Base-by-base conservation (phyloP, 495 filamentous ascomycete genomes). In the Daldinia concentrica region DNA sequence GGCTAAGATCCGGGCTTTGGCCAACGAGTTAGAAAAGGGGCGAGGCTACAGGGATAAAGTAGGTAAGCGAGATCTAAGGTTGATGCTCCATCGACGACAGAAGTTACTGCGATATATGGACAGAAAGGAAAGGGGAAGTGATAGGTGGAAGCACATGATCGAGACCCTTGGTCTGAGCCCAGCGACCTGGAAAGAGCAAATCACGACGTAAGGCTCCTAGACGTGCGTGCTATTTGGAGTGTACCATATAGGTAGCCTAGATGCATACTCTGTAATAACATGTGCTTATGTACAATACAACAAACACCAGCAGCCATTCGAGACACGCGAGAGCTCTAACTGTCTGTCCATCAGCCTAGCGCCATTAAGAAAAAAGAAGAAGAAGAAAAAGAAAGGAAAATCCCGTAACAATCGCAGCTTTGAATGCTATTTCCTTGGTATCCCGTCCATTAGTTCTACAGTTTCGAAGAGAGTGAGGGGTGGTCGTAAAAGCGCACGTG, bases 71-170 rank as follows among this genome's bases (percentile, higher is more conserved):
- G 97, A 95, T 83, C 74, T 99, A 75, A 83, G 92, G 61, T 60
- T 94, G 60, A 82, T 99, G 74, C 90, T 96, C 62, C 95, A 99
- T 79, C 90, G 90, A 81, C 84, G 95, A 75, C 94, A 97, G 81
- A 96, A 93, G 82, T 80, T 97, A 61, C 78, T 98, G 74, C 85
- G 82, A 72, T 98, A 98, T 78, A 81, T 99, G 81, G 86, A 92
- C 80, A 86, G 83, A 77, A 96, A 93, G 86, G 95, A 99, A 79
- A 87, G 93, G 73, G 96, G 96, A 30, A 93, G 95, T 29, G 87
- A 90, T 52, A 85, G 95, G 81, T 99, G 93, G 92, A 86, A 90
- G 80, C 84, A 95, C 81, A 81, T 97, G 82, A 83, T 97, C 64
- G 82, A 90, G 77, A 93, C 84, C 41, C 78, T 99, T 66, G 95